phyloP scores from a whole-genome alignment of 352 stramenopile species.

The Globisporangium perplexum region DNA sequence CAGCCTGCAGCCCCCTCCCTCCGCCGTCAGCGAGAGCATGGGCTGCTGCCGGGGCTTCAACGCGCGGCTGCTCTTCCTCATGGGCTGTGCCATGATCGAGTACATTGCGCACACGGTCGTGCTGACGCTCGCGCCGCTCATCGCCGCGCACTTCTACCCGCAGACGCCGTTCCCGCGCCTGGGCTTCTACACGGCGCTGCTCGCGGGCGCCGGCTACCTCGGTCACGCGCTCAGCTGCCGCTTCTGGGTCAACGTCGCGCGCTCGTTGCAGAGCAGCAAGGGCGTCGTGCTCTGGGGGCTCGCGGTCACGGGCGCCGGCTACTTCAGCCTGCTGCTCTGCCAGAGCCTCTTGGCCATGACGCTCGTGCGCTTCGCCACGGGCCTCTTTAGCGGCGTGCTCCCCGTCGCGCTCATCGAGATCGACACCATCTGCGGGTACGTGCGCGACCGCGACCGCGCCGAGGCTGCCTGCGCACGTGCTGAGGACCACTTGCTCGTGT shows the following conservation, averaged over 20 bases:
- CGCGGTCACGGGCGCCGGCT: constrained; percentile 54
- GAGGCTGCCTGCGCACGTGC: too few relatives aligned
- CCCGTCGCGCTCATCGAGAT: constrained; percentile 77
- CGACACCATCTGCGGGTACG: constrained; percentile 73
- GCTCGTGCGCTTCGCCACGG: constrained; percentile 70
- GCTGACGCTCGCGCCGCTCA: constrained; percentile 61
- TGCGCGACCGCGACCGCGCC: too few relatives aligned
- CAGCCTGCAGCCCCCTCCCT: too few relatives aligned
- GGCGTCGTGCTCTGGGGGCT: constrained; percentile 80
- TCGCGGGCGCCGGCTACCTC: constrained; percentile 60
- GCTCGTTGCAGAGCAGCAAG: constrained; percentile 70
- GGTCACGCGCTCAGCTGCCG: constrained; percentile 66
- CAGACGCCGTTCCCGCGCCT: constrained; percentile 63
- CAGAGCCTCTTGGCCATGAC: constrained; percentile 73
- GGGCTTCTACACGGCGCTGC: constrained; percentile 72
- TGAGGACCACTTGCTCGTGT: too few relatives aligned
- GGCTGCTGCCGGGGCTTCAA: constrained; percentile 65
- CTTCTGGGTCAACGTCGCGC: constrained; percentile 74
- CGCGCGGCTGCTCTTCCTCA: constrained; percentile 72
- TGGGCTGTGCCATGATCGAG: constrained; percentile 73
- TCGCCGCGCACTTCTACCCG: constrained; percentile 76
- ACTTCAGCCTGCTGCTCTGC: constrained; percentile 71
- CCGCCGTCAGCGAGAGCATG: constrained; percentile 8
- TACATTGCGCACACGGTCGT: constrained; percentile 70
- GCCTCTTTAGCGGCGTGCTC: constrained; percentile 66